These are phyloP conservation scores for Coemansia sp. DNA, from an alignment of 192 early-diverging fungal species.

Conservation along the genomic window DNA sequence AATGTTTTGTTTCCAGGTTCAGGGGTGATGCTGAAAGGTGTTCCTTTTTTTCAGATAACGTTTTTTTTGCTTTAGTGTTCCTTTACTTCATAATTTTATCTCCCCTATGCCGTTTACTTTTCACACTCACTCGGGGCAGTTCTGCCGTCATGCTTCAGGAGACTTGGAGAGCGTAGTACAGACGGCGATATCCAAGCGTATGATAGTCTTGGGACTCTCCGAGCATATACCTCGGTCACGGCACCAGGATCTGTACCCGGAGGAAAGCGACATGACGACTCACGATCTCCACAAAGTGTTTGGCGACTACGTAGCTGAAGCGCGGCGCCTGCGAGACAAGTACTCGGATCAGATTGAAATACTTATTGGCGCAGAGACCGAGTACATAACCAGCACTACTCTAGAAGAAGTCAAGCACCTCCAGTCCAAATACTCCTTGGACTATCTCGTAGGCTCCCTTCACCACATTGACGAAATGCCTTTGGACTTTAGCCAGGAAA, in stretches of 20 bases:
- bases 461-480: constrained; percentile 84
- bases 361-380: constrained; percentile 90
- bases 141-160: constrained; percentile 90
- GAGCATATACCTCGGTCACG: constrained; percentile 91
- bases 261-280: constrained; percentile 75
- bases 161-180: constrained; percentile 77
- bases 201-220: constrained; percentile 77
- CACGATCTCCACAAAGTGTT: constrained; percentile 64
- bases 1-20: too few species aligned
- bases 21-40: too few species aligned
- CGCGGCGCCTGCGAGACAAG: constrained; percentile 64
- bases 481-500: constrained; percentile 74
- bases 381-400: constrained; percentile 65
- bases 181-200: constrained; percentile 69
- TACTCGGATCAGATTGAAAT: constrained; percentile 63
- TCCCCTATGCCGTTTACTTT: constrained; percentile 72
- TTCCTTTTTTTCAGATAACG: too few species aligned
- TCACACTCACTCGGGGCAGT: constrained; percentile 95
- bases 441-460: constrained; percentile 91
- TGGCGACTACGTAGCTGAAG: constrained; percentile 69
- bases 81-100: background rate
- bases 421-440: constrained; percentile 55
- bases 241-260: constrained; percentile 83
- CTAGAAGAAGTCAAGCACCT: constrained; percentile 57
- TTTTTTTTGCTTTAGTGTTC: background rate